phyloP scores from a whole-genome alignment of 1,139 yeast species.

The Candida tropicalis region DNA sequence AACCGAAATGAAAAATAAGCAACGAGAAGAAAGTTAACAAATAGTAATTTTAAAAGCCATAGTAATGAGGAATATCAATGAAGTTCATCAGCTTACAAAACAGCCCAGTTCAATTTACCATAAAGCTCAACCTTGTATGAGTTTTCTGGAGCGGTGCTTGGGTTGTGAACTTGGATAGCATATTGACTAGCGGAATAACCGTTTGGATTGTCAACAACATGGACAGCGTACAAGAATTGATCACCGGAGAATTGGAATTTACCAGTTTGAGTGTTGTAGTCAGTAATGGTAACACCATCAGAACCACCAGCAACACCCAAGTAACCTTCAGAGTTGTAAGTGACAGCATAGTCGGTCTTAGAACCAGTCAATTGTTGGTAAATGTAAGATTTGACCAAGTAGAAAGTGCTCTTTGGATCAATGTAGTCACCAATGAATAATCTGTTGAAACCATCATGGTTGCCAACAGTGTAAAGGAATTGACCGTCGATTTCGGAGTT shows the following conservation, averaged over 20 bases:
- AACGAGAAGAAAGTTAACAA: slow-evolving; percentile 1
- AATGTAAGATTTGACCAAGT: background rate
- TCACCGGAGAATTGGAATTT: slow-evolving; percentile 1
- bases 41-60: background rate
- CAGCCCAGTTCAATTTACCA: slow-evolving; percentile 4
- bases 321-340: slow-evolving; percentile 1
- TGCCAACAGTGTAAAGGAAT: slow-evolving; percentile 1
- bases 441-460: slow-evolving; percentile 3
- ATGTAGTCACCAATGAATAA: slow-evolving; percentile 4
- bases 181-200: slow-evolving; percentile 6
- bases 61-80: background rate
- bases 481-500: slow-evolving; percentile 1
- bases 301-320: slow-evolving; percentile 6
- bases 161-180: slow-evolving; percentile 5
- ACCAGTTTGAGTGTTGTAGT: background rate
- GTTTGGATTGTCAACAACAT: slow-evolving; percentile 3
- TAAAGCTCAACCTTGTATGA: slow-evolving; percentile 1
- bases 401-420: slow-evolving; percentile 3
- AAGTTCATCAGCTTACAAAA: background rate
- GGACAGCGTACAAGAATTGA: slow-evolving; percentile 5
- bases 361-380: slow-evolving; percentile 1
- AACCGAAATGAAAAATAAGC: slow-evolving; percentile 1
- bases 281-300: slow-evolving; percentile 5
- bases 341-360: slow-evolving; percentile 1
- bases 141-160: slow-evolving; percentile 1